Evolutionary conservation across 1,284 basidiomycete species (phyloP), one percentile per base, ranked within the genome.

Genomic region (Fomitopsis schrenkii): DNA sequence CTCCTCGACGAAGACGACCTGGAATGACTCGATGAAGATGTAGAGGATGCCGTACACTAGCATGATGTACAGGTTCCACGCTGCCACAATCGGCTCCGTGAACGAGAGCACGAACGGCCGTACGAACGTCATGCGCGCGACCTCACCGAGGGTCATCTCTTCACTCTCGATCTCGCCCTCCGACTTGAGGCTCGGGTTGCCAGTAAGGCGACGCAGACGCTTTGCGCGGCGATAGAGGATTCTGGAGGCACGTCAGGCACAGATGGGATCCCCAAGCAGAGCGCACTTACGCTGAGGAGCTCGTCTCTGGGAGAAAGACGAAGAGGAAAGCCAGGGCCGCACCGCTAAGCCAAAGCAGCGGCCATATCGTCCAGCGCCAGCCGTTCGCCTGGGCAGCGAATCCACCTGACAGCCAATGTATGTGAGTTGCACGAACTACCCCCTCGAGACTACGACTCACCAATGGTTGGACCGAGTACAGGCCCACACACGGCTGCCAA

Each of bases 321-420:
- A 81, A 57, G 66, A 83, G 75, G 33, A 76, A 58, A n/a, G 74
- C 35, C 50, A 77, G 67, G 59, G 79, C 77, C 28, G 74, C 67
- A 22, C 77, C 76, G 17, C 79, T 62, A 60, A 87, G 82, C 65
- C 81, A 80, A 30, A 81, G 75, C 48, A 84, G 71, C 42, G 82
- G 77, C 79, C 83, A 86, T 70, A 80, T 84, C 19, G 82, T 72
- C 83, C 83, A 86, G 17, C 78, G 71, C 79, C 80, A 86, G 36
- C 68, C 66, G 22, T 75, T 64, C 2, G 64, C 68, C 58, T 75
- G 68, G 10, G 68, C 71, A 3, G 71, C 71, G 59, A 76, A 76
- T 0, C 84, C 50, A 53, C 50, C 50, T 53, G 15, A 83, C 12
- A 9, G n/a, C 19, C 19, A 12, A 41, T 19, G 6, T 30, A 8